Conservation (phyloP, 164 flowering plant species). For the Stephania japonica region DNA sequence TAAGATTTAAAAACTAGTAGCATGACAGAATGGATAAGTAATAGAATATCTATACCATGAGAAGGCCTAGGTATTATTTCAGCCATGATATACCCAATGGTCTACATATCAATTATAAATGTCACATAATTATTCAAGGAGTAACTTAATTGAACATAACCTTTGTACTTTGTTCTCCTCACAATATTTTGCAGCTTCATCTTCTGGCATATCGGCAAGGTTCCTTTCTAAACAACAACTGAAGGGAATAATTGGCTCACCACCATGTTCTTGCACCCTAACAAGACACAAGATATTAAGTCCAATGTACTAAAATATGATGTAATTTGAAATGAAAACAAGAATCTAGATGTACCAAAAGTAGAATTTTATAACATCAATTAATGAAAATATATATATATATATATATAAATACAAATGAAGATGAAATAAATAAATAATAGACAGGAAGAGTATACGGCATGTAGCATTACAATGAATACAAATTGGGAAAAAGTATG, state of each 20-base stretch:
- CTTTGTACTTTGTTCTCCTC: constrained; percentile 91
- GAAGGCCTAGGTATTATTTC: neutral
- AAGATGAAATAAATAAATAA: no score
- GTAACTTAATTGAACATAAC: constrained; percentile 23
- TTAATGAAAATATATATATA: no score
- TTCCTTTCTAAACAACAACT: constrained; percentile 78
- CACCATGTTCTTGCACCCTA: constrained; percentile 99
- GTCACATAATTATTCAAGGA: neutral
- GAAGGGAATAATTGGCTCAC: constrained; percentile 84
- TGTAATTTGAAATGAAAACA: neutral
- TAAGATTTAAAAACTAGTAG: neutral
- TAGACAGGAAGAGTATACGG: no score
- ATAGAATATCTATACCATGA: neutral
- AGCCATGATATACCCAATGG: neutral
- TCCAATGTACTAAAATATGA: neutral
- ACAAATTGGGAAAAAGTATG: no score
- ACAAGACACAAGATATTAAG: constrained; percentile 1
- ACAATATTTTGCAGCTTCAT: constrained; percentile 90
- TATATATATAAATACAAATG: no score
- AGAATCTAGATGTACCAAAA: no score
- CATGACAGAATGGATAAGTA: neutral
- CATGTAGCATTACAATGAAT: no score
- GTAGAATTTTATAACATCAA: no score
- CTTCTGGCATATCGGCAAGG: constrained; percentile 79
- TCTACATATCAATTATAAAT: neutral